Percentiles rank a stretch among this genome's conserved stretches.
These are phyloP conservation scores for Austroboletus olivaceoglutinosus DNA, from an alignment of 1,284 basidiomycete species.

Conservation along the genomic window DNA sequence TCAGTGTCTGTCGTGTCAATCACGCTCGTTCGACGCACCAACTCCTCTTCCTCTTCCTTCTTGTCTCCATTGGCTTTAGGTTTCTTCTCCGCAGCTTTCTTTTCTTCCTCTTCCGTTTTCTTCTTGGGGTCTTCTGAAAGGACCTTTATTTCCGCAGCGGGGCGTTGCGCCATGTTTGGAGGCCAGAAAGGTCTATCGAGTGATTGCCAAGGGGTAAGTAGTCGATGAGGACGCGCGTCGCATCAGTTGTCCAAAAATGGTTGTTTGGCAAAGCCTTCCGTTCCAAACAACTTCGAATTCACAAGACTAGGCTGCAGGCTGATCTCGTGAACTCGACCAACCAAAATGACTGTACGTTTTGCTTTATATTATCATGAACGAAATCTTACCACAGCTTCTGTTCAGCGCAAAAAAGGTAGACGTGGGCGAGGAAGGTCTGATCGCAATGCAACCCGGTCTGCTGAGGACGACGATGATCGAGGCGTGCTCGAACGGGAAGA, in stretches of 20 bases:
- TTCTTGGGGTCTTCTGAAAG: conserved; percentile 72
- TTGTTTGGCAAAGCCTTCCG: conserved; percentile 34
- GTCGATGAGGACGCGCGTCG: conserved; percentile 34
- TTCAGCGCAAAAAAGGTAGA: conserved; percentile 19
- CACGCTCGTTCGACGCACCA: conserved; percentile 53
- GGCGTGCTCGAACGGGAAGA: conserved; percentile 52
- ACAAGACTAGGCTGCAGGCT: no score
- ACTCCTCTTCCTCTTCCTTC: conserved; percentile 76
- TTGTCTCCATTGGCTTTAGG: conserved; percentile 62
- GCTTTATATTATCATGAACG: not conserved
- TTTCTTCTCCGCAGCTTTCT: conserved; percentile 41
- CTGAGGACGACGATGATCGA: conserved; percentile 30
- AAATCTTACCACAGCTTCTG: not conserved
- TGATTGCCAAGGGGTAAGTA: not conserved
- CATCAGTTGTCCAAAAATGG: conserved; percentile 24
- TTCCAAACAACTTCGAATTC: conserved; percentile 33
- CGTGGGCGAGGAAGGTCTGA: conserved; percentile 5
- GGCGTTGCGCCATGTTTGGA: conserved; percentile 52
- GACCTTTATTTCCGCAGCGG: conserved; percentile 58
- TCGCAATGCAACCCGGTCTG: conserved; percentile 6
- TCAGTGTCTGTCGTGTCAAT: conserved; percentile 12
- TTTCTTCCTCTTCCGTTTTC: conserved; percentile 53
- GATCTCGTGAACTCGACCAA: not conserved
- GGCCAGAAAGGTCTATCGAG: conserved; percentile 7
- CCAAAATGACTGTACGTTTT: conserved; percentile 21